Base-by-base conservation (phyloP, 495 filamentous ascomycete species). In the Polyplosphaeria fusca region DNA sequence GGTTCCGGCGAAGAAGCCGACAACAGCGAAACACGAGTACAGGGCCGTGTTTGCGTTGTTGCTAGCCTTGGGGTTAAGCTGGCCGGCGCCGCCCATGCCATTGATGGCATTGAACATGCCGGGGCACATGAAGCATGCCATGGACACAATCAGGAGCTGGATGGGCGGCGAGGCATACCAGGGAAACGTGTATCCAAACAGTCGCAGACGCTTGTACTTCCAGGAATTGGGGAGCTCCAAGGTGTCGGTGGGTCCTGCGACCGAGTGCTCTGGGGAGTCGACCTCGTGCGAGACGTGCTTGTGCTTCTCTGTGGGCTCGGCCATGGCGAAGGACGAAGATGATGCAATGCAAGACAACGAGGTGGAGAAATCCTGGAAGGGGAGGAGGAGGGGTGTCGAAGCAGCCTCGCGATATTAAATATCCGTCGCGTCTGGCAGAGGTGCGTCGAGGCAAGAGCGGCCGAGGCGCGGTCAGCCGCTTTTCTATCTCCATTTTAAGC, bases 111-210 rank as follows among this genome's bases (percentile, higher is more conserved):
- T 72, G 65, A 58, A 72, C 70, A 82, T 82, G 68, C 88, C 89
- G 4, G 89, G 89, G 67, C 89, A 94, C 55, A 95, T 74, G 78
- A 95, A 95, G 71, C 89, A 95, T 49, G 93, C 88, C 60, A 91
- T 79, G 18, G 88, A 82, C 39, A 91, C 85, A 72, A 94, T 75
- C 25, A 87, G 55, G 37, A 92, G 75, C 70, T 92, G 88, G 30
- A 80, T 70, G 61, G 84, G 81, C 3, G 88, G 88, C 23, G 86
- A 89, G 46, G 88, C 87, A 73, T 85, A 91, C 77, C 82, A 90
- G 4, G 81, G 79, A 4, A 85, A 51, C 58, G 77, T 79, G 65
- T 65, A 77, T 16, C 68, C 68, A 39, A 78, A 79, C 46, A 88
- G 46, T 42, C 71, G 79, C 42, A 84, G 52, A 35, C 79, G 79